Evolutionary conservation across 805 yeast species (phyloP), one percentile per base, ranked within the genome.

Genomic region (Kuraishia capsulata): DNA sequence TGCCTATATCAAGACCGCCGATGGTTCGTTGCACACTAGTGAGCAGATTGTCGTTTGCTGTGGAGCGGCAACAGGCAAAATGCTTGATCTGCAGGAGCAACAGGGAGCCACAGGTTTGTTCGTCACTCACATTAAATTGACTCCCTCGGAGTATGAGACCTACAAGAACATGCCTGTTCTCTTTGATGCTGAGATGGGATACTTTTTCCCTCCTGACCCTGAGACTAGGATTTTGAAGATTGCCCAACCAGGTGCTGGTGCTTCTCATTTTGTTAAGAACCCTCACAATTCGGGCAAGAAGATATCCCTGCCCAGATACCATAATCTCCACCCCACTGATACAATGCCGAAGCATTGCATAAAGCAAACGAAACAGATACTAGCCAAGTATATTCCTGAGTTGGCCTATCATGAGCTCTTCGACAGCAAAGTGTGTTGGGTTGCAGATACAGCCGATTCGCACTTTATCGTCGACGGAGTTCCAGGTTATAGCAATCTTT

Each of bases 131-230:
- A 59, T 69, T 13, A 49, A 53, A 28, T 42, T 69, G 23, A 60
- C 64, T 1, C 51, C 50, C 2, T 47, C 49, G 26, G 73, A 69
- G 42, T 67, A 50, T 41, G 52, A 51, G 17, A 49, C 43, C 20
- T 65, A 51, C 40, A 62, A 60, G 42, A 50, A 56, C 38, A 59
- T 65, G 20, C 73, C 76, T 8, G 53, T 70, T 21, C 54, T 70
- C 5, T 69, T 69, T 46, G 64, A 67, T 42, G 55, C 71, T 1
- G 68, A 63, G 33, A 47, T 54, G 52, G 75, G 76, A 1, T 70
- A 68, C 43, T 66, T 65, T 45, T 70, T 70, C 53, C 73, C 74
- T 4, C 76, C 76, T 17, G 74, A 69, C 44, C 54, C 57, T 5
- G 59, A 52, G 2, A 62, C 65, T 0, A 54, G 47, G 17, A 42